Base-by-base conservation (phyloP, 208 protist genomes). In the Leishmania aethiopica region DNA sequence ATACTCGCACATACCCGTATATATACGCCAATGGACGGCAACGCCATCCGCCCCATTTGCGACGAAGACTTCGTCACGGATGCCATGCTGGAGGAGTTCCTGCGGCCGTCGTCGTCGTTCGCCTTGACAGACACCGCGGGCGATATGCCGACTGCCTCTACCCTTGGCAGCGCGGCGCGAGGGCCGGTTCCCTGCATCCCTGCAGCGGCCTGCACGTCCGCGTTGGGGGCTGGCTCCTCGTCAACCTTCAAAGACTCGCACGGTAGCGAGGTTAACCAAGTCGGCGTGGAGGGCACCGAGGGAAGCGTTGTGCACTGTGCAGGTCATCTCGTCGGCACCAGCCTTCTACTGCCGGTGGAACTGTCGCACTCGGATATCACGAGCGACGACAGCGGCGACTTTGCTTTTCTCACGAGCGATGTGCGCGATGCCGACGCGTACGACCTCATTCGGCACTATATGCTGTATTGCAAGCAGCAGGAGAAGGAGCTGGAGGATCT, bases 321-420 rank as follows among this genome's bases (percentile, higher is more conserved):
- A 51, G 45, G 45, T 51, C 70, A 60, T 8, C 78, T 40, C 17
- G 60, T 53, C 25, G 73, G 57, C 37, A 78, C 51, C 47, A 74
- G 15, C 22, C 45, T 10, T 19, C 25, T 25, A 15, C 32, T 5
- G 40, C 15, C 13, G 45, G 19, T 4, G 67, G 72, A 53, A 66
- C 75, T 40, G 57, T 80, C 17, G 40, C 32, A 8, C 28, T 80
- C 81, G 22, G 78, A 87, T 47, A 89, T 89, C 71, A 89, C 83
- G 40, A 89, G 86, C 73, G 86, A 89, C 71, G 86, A 89, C 53
- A 83, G 78, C 78, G 86, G 86, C 17, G 86, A 89, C 78, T 89
- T 89, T 67, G 87, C 62, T 8, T 76, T 82, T 40, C 72, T 90
- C 49, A 88, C 83, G 22, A 10, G n/a, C 3, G 74, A 74, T 55